Evolutionary conservation across 192 early-diverging fungal species (phyloP).

Genomic region (Backusella tuberculispora): DNA sequence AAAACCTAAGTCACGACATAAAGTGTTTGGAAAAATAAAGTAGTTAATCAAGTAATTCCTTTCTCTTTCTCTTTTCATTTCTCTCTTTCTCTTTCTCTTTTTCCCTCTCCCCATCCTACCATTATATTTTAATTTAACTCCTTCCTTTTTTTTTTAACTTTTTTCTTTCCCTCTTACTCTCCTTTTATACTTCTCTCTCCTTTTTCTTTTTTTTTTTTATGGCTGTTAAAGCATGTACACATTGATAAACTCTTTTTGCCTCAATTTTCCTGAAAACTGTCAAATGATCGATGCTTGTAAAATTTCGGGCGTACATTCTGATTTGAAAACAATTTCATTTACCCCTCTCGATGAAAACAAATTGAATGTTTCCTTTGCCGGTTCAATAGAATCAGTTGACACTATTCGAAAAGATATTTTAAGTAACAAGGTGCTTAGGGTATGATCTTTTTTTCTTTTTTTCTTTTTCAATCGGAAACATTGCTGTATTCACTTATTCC

Average conservation of each 20-base stretch:
- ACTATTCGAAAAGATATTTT: neutral
- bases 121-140: conserved; percentile 4
- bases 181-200: neutral
- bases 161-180: neutral
- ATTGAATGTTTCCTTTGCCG: neutral
- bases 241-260: conserved; percentile 25
- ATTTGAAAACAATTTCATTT: neutral
- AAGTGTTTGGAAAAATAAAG: neutral
- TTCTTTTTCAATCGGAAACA: neutral
- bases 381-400: neutral
- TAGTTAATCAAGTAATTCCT: neutral
- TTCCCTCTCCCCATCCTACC: neutral
- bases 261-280: conserved; percentile 22
- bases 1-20: conserved; percentile 6
- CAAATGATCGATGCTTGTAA: conserved; percentile 18
- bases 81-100: neutral
- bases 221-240: conserved; percentile 12
- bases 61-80: neutral
- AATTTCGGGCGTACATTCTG: neutral
- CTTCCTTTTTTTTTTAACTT: conserved; percentile 15
- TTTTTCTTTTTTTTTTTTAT: neutral
- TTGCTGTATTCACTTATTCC: neutral
- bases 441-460: neutral
- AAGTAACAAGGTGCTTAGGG: neutral
- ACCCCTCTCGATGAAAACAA: neutral